phyloP scores from a whole-genome alignment of 768 basidiomycete genomes.

The Rhodosporidiobolus sp. region DNA sequence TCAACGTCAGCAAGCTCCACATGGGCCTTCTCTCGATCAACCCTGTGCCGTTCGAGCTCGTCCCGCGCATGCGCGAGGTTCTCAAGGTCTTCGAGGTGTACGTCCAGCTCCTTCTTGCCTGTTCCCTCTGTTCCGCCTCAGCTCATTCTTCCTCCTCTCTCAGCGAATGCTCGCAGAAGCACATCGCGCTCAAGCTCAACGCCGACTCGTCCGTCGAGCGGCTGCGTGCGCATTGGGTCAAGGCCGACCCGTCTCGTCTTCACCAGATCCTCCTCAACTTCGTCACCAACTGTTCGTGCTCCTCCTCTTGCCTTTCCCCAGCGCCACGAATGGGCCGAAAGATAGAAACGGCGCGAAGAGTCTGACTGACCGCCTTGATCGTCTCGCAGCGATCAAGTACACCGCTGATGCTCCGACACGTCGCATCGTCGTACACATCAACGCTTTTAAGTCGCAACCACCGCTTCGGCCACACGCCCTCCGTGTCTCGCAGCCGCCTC shows the following conservation, averaged over 20 bases:
- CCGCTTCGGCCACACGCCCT: not conserved
- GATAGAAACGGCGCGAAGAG: too few relatives aligned
- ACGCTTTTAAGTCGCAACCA: constrained; percentile 9
- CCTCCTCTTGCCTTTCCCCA: not conserved
- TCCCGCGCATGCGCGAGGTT: constrained; percentile 14
- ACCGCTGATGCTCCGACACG: constrained; percentile 13
- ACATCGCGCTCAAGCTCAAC: constrained; percentile 22
- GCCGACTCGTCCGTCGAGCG: constrained; percentile 7
- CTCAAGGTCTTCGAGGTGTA: constrained; percentile 21
- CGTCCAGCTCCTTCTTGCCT: not conserved
- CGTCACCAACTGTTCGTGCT: constrained; percentile 15
- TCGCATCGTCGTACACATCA: constrained; percentile 21
- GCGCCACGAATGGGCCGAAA: too few relatives aligned
- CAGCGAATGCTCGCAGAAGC: constrained; percentile 29
- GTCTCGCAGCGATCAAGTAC: not conserved
- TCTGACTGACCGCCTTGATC: not conserved
- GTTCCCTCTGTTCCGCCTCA: too few relatives aligned
- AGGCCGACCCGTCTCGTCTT: constrained; percentile 20
- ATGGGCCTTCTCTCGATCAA: constrained; percentile 29
- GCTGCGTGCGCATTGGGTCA: constrained; percentile 14
- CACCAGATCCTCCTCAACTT: constrained; percentile 31
- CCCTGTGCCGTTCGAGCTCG: constrained; percentile 22
- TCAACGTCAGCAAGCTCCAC: constrained; percentile 34
- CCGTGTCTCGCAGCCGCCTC: constrained; percentile 1
- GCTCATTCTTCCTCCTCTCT: not conserved